These are phyloP conservation scores for Exophiala mesophila DNA, from an alignment of 2,329 filamentous ascomycete genomes.

Conservation along the genomic window DNA sequence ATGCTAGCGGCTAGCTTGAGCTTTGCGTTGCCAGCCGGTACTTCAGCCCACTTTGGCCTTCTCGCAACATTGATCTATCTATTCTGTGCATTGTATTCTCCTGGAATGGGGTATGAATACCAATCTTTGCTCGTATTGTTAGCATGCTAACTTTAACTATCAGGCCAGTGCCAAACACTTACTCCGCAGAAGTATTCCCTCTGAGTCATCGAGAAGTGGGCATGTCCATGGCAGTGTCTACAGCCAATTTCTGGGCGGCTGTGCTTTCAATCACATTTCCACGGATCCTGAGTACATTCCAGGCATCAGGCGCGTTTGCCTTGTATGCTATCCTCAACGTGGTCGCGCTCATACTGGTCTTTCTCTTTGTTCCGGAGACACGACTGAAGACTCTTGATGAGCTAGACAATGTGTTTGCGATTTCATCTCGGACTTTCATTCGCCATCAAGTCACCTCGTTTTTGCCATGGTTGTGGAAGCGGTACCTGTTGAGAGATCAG, in stretches of 20 bases:
- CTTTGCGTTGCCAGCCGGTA: constrained; percentile 34
- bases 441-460: constrained; percentile 51
- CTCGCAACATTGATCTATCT: constrained; percentile 27
- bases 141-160: constrained; percentile 1
- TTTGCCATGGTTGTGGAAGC: constrained; percentile 55
- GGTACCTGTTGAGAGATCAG: constrained; percentile 50
- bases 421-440: constrained; percentile 51
- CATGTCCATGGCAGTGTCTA: constrained; percentile 39
- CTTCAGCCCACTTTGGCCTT: constrained; percentile 23
- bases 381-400: constrained; percentile 49
- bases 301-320: constrained; percentile 35
- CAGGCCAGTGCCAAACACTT: constrained; percentile 43
- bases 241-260: constrained; percentile 38
- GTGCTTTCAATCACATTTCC: constrained; percentile 38
- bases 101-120: constrained; percentile 51
- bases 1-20: constrained; percentile 39
- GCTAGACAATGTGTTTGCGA: constrained; percentile 40
- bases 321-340: constrained; percentile 50
- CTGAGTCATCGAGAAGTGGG: constrained; percentile 49
- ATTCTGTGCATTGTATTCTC: constrained; percentile 31
- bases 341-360: constrained; percentile 54
- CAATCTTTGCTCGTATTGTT: no score
- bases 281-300: constrained; percentile 32
- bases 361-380: constrained; percentile 51
- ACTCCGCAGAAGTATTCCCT: constrained; percentile 53